Conservation (phyloP, 2,329 filamentous ascomycete species). For the Fusarium kyushuense region DNA sequence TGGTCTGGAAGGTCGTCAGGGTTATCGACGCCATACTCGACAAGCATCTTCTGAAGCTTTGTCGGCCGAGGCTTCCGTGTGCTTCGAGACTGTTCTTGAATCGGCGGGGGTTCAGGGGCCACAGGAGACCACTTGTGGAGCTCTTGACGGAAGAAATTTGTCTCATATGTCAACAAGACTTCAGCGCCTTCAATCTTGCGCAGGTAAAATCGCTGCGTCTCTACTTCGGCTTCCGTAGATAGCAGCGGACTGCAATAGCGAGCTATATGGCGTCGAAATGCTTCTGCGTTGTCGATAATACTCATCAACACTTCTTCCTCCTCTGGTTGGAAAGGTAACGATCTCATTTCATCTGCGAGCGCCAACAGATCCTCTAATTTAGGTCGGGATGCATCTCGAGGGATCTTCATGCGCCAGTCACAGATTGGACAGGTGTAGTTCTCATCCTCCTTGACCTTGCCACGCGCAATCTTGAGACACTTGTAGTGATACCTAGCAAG, state of each 20-base stretch:
- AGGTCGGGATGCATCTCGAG: conserved; percentile 92
- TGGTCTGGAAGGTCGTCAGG: conserved; percentile 90
- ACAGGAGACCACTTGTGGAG: conserved; percentile 95
- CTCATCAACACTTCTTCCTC: conserved; percentile 88
- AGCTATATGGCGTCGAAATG: conserved; percentile 85
- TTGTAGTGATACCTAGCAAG: conserved; percentile 89
- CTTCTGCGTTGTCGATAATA: conserved; percentile 86
- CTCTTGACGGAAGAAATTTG: conserved; percentile 97
- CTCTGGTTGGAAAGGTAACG: conserved; percentile 92
- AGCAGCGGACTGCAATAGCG: conserved; percentile 84
- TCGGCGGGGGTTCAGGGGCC: conserved; percentile 84
- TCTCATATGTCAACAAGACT: conserved; percentile 89
- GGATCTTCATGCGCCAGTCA: conserved; percentile 96
- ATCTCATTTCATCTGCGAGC: conserved; percentile 85
- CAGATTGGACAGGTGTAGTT: conserved; percentile 99
- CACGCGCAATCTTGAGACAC: conserved; percentile 95
- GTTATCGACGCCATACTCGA: conserved; percentile 87
- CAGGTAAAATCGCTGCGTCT: conserved; percentile 92
- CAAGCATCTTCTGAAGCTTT: conserved; percentile 95
- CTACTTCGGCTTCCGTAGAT: conserved; percentile 85
- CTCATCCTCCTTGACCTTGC: conserved; percentile 98
- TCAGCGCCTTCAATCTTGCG: conserved; percentile 98
- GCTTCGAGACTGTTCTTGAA: conserved; percentile 87
- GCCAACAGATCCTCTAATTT: conserved; percentile 89
- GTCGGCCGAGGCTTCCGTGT: conserved; percentile 96